Evolutionary conservation across 495 filamentous ascomycete species (phyloP), one percentile per base, ranked within the genome.

Genomic region (Immersiella caudata): DNA sequence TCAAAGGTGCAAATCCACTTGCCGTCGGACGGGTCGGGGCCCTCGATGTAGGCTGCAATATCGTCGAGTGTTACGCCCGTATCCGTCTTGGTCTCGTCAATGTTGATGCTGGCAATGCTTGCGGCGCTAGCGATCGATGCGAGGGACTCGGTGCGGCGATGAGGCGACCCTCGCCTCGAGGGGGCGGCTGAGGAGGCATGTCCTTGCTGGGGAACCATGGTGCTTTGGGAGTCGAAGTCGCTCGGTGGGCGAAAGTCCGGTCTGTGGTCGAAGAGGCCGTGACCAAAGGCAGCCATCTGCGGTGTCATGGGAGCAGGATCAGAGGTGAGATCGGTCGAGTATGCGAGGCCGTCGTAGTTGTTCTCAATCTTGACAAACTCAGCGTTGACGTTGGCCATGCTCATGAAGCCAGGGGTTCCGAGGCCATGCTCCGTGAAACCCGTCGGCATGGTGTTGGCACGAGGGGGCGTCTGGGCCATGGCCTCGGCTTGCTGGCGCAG

Each of bases 21-120:
- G 63, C 91, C 88, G 69, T 87, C 86, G 22, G 82, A 72, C 1
- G 88, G 81, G 68, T 93, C 89, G 0, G 93, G 93, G 12, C 93
- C 93, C 33, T 87, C 81, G 71, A 99, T 97, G 76, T 85, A 96
- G 21, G 86, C 82, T 22, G 91, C 87, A 68, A 99, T 97, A 67
- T 98, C 92, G 64, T 97, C 93, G 16, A 88, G 79, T 0, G 90
- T 91, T 57, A 99, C 89, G 36, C 93, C 93, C 16, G 94, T 97
- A 9, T 81, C 74, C 0, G 82, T 86, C 71, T 82, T 83, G 46
- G 83, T 80, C 64, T 85, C 83, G 61, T 86, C 84, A 49, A 85
- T 81, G 69, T 86, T 85, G 73, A 84, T 82, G 66, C 79, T 81
- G n/a, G 80, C 79, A 26, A 85, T 81, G 72, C 83, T 86, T n/a